Evolutionary conservation across 148 eudicot genomes (phyloP), one percentile per base, ranked within the genome.

Genomic region (Salicornia ramosissima): DNA sequence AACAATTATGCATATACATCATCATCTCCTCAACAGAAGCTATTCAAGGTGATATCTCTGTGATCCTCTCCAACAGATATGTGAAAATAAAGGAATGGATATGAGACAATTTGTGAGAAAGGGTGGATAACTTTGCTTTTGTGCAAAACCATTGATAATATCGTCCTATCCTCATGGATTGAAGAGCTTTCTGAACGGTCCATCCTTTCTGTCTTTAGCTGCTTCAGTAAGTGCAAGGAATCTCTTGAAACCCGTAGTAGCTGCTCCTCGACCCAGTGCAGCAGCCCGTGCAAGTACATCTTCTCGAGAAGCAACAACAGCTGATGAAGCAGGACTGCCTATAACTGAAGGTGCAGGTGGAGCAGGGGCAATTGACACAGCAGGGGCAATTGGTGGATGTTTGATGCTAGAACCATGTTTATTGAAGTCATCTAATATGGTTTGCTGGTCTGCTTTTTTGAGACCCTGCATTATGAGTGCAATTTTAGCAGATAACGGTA

Each of bases 171-270:
- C 56, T 87, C 79, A 93, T 3, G 95, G 78, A 72, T 83, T 90
- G 57, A 94, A 94, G 31, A 94, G 92, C 73, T 94, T 94, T 79
- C 98, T 79, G 71, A 94, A 84, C 19, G 98, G 85, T 11, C 98
- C 98, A 64, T 90, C 98, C 57, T 88, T 94, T 8, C 97, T 84
- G 78, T 94, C 97, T 72, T 88, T 90, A 24, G 92, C 94, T 34
- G 98, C 91, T 81, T 94, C 98, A 5, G 98, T 94, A 59, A 94
- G 75, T 30, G 97, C 97, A 50, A 90, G 96, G 80, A 94, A 87
- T 79, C 90, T 76, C 81, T 89, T 89, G 78, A 94, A 90, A 18
- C 97, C 96, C 0, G 95, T 94, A 29, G 97, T 88, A 26, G 96
- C 95, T 2, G 97, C 97, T 58, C 97, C 98, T 79, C 97, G 83